phyloP scores from a whole-genome alignment of 108 stramenopile genomes.

The Skeletonema costatum region DNA sequence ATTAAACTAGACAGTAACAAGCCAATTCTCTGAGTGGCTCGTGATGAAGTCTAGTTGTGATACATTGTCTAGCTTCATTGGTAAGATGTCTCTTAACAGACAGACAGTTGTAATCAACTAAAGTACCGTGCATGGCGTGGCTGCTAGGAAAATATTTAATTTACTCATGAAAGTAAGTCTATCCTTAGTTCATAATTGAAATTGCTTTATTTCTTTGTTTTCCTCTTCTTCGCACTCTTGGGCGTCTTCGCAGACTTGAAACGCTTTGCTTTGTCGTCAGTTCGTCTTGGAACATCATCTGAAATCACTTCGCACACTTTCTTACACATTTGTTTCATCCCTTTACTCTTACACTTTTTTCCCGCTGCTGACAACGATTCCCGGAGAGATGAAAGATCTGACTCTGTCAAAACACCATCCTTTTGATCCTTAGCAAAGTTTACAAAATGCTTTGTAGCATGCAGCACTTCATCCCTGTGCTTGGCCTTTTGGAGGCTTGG shows the following conservation, averaged over 20 bases:
- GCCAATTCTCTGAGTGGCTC: too few species aligned
- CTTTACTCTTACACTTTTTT: slow-evolving; percentile 22
- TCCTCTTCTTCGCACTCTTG: slow-evolving; percentile 14
- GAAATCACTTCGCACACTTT: slow-evolving; percentile 24
- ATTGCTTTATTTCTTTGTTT: not conserved
- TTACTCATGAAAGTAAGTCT: too few species aligned
- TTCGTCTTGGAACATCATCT: not conserved
- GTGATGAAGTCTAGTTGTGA: too few species aligned
- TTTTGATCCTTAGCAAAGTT: slow-evolving; percentile 19
- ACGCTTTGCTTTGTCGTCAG: not conserved
- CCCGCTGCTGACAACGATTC: slow-evolving; percentile 6
- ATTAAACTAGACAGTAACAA: too few species aligned
- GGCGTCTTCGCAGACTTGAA: not conserved
- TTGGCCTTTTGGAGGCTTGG: slow-evolving; percentile 26
- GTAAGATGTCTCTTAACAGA: too few species aligned
- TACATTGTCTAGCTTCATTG: too few species aligned
- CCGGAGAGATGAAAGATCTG: slow-evolving; percentile 13
- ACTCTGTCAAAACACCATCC: slow-evolving; percentile 3
- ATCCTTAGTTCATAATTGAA: too few species aligned
- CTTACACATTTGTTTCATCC: slow-evolving; percentile 27
- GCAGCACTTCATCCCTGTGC: slow-evolving; percentile 39
- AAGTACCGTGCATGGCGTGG: too few species aligned
- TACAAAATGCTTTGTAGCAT: slow-evolving; percentile 27
- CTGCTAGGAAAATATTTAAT: too few species aligned
- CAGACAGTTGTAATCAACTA: too few species aligned